Evolutionary conservation across 1,139 yeast species (phyloP), one percentile per base, ranked within the genome.

Genomic region (Hyphopichia wangnamkhiaoensis): DNA sequence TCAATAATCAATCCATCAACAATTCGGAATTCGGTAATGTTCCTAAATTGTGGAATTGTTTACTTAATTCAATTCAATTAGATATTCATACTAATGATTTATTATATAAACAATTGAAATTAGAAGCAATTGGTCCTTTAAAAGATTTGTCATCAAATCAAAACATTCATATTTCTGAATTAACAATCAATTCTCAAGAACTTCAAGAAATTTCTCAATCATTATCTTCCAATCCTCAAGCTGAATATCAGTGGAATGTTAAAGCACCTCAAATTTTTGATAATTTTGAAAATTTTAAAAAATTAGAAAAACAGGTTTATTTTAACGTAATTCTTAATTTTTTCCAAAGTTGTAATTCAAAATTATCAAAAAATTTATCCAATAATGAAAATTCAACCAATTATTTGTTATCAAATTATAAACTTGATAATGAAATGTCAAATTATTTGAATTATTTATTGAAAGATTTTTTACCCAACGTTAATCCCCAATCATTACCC

Each of bases 251-350:
- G 48, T 90, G 96, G 95, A 84, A 81, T 47, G 70, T 77, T 42
- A 82, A 83, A 57, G 93, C 95, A 1, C 94, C 96, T 1, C 80
- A 74, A 46, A 78, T 84, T 29, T 84, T 88, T 56, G 86, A 84
- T 50, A 80, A 80, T 51, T 82, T 90, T 59, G 95, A 89, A 60
- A 72, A 71, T 45, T 82, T 83, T 49, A 96, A 91, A 58, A 75
- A 70, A 43, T 69, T 70, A 44, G 82, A 95, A 56, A 72, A 86
- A 45, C 76, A 77, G 39, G 68, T 82, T 53, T 61, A 89, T 39
- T 84, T 88, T 55, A 86, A 86, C 48, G 71, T 80, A 19, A 71
- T 90, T 43, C 71, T 87, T 41, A 77, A 82, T 48, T 84, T 78
- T 55, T 84, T 87, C 61, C 86, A 94, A 36, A 72, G 78, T 30